A percentile compares a stretch with the other conserved stretches of the same genome.
Evolutionary conservation across 1,284 basidiomycete genomes (phyloP).

Genomic region (Ganoderma leucocontextum): DNA sequence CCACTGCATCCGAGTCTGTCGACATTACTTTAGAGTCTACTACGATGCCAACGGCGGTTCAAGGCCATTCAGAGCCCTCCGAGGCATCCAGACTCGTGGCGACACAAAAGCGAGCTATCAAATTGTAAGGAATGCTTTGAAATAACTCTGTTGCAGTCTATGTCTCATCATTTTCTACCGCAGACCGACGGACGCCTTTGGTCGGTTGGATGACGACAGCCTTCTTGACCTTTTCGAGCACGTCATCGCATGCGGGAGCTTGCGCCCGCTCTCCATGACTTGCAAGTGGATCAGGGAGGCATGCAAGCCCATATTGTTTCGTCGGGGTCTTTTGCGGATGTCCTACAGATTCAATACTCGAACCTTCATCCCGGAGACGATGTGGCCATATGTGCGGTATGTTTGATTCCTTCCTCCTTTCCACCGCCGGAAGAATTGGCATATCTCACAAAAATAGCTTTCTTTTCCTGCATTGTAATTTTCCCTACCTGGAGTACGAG

Average conservation of each 20-base stretch:
- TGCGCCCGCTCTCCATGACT: background rate
- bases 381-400: background rate
- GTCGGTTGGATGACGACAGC: background rate
- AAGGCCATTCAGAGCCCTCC: too few species aligned
- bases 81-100: background rate
- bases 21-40: too few species aligned
- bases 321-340: background rate
- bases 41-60: too few species aligned
- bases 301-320: background rate
- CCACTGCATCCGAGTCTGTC: too few species aligned
- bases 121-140: background rate
- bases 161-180: background rate
- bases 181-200: background rate
- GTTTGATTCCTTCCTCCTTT: background rate
- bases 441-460: background rate
- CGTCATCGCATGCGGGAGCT: background rate
- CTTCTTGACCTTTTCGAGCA: background rate
- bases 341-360: background rate
- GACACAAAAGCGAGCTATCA: background rate
- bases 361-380: background rate
- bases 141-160: background rate
- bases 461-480: background rate
- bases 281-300: constrained; percentile 4
- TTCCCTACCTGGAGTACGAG: background rate
- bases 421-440: background rate